These are phyloP conservation scores for Xylaria sp. DNA, from an alignment of 2,329 filamentous ascomycete species.

Conservation along the genomic window DNA sequence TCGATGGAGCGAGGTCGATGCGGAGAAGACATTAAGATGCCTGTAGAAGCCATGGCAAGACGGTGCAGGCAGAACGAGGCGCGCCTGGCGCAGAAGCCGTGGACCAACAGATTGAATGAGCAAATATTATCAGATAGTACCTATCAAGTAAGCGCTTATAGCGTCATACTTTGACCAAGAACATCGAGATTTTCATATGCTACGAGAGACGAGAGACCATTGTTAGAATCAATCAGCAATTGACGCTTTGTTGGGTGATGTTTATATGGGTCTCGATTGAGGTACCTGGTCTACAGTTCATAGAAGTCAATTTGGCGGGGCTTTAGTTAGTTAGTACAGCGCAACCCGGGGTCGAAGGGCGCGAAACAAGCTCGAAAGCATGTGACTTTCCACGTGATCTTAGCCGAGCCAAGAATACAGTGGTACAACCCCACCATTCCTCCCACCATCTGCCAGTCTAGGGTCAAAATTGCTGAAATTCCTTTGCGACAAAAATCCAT, in stretches of 20 bases:
- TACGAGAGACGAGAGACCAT: not conserved
- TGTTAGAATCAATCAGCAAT: not conserved
- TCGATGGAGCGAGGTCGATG: slow-evolving; percentile 39
- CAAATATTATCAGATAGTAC: not conserved
- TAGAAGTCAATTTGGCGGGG: slow-evolving; percentile 13
- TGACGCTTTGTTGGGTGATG: slow-evolving; percentile 5
- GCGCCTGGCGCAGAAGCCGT: slow-evolving; percentile 57
- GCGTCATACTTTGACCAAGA: not conserved
- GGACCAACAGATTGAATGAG: slow-evolving; percentile 36
- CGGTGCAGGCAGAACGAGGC: slow-evolving; percentile 49
- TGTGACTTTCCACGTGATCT: slow-evolving; percentile 45
- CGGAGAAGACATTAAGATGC: slow-evolving; percentile 48
- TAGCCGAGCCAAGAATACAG: slow-evolving; percentile 37
- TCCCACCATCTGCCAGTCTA: slow-evolving; percentile 35
- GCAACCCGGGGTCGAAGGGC: not conserved
- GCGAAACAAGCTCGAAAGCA: slow-evolving; percentile 47
- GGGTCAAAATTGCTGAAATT: slow-evolving; percentile 46
- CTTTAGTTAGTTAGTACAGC: not conserved
- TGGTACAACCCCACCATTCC: slow-evolving; percentile 35
- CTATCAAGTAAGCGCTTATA: not conserved
- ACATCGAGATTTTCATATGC: not conserved
- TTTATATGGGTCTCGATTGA: not conserved
- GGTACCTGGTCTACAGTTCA: too few species aligned
- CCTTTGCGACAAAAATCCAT: slow-evolving; percentile 42
- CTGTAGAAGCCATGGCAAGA: slow-evolving; percentile 50